A percentile compares a stretch with the other conserved stretches of the same genome.
Evolutionary conservation across 192 early-diverging fungal genomes (phyloP).

Genomic region (Mortierella alpina): DNA sequence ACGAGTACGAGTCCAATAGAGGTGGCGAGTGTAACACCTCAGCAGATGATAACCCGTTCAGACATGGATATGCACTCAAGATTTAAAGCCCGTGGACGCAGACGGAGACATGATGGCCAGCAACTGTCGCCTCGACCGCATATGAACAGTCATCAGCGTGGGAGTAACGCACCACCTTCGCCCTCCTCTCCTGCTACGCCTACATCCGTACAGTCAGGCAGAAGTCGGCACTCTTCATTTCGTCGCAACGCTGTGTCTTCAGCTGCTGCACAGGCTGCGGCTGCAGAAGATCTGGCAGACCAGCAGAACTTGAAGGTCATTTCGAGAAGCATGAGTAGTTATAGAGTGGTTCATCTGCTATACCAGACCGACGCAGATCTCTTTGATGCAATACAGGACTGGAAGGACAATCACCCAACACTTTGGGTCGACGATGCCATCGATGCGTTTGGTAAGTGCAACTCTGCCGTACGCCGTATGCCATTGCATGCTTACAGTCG

Average conservation of each 20-base stretch:
- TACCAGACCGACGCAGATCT: constrained; percentile 31
- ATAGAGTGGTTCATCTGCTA: constrained; percentile 36
- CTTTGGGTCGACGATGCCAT: constrained; percentile 42
- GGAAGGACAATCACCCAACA: constrained; percentile 30
- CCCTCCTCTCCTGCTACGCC: constrained; percentile 17
- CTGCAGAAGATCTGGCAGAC: constrained; percentile 6
- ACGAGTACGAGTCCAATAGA: background rate
- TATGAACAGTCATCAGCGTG: background rate
- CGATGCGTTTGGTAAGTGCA: constrained; percentile 36
- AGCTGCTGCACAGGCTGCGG: background rate
- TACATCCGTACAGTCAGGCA: constrained; percentile 6
- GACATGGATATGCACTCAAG: background rate
- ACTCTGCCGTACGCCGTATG: background rate
- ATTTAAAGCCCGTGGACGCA: background rate
- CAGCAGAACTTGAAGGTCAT: constrained; percentile 23
- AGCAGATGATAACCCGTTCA: background rate
- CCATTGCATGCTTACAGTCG: background rate
- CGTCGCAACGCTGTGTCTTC: background rate
- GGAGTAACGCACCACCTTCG: background rate
- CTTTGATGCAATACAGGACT: constrained; percentile 43
- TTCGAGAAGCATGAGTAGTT: constrained; percentile 30
- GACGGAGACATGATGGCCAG: background rate
- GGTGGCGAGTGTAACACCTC: background rate
- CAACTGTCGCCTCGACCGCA: constrained; percentile 9
- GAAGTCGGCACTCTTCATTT: constrained; percentile 14